phyloP scores from a whole-genome alignment of 2,329 filamentous ascomycete species.

The Microdochium trichocladiopsis region DNA sequence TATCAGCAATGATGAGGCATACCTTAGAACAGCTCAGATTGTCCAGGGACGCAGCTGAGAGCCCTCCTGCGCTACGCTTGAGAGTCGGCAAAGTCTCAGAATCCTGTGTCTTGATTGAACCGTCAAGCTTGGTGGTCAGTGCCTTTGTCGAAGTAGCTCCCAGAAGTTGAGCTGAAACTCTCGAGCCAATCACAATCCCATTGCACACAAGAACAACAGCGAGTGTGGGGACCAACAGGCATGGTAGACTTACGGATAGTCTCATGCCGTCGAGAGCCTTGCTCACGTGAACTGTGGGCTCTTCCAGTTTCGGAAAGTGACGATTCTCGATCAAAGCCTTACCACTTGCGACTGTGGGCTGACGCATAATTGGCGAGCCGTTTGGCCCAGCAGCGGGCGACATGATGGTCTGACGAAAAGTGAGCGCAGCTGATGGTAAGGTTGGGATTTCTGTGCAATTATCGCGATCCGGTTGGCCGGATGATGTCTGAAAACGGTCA shows the following conservation, averaged over 20 bases:
- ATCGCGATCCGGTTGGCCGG: no score
- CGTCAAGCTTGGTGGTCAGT: no score
- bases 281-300: background rate
- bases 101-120: conserved; percentile 10
- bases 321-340: background rate
- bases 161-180: no score
- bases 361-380: background rate
- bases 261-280: background rate
- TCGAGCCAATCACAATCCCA: no score
- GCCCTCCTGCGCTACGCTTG: conserved; percentile 37
- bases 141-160: no score
- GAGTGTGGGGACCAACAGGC: no score
- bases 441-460: no score
- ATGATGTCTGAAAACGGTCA: no score
- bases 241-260: background rate
- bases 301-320: background rate
- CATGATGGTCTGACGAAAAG: background rate
- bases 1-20: conserved; percentile 5
- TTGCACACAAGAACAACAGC: no score
- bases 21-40: conserved; percentile 51
- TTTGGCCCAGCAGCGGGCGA: background rate
- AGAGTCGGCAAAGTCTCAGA: conserved; percentile 11
- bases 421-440: background rate
- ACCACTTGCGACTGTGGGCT: background rate
- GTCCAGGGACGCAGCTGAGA: conserved; percentile 46